These are phyloP conservation scores for Paramyrothecium sp. DNA, from an alignment of 2,329 filamentous ascomycete genomes.

Conservation along the genomic window DNA sequence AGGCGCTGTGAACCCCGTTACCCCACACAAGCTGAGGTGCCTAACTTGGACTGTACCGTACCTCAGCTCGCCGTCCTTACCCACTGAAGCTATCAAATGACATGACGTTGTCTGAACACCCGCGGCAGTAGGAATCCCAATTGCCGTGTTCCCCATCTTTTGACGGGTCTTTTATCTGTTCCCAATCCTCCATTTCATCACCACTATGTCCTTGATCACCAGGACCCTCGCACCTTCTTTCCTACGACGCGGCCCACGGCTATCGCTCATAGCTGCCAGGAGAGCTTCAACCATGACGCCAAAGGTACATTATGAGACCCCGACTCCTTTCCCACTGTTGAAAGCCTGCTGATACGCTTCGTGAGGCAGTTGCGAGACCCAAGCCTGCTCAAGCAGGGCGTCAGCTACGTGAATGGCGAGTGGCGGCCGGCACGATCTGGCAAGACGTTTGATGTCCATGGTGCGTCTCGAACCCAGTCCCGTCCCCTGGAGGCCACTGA, in stretches of 20 bases:
- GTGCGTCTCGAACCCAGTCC: slow-evolving; percentile 35
- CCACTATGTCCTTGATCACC: slow-evolving; percentile 28
- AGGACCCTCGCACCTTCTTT: slow-evolving; percentile 25
- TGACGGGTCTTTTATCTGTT: background rate
- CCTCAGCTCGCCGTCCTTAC: too few species aligned
- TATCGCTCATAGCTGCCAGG: slow-evolving; percentile 27
- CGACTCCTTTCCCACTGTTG: background rate
- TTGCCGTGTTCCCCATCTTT: background rate
- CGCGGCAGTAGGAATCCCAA: too few species aligned
- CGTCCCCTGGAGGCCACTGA: slow-evolving; percentile 4
- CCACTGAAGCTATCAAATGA: too few species aligned
- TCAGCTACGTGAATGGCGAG: slow-evolving; percentile 86
- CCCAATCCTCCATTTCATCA: background rate
- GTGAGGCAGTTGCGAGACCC: slow-evolving; percentile 66
- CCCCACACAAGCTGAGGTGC: too few species aligned
- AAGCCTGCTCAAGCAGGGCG: slow-evolving; percentile 79
- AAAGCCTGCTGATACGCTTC: slow-evolving; percentile 2
- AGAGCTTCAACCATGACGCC: slow-evolving; percentile 47
- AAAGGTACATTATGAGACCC: slow-evolving; percentile 28
- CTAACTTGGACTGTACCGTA: too few species aligned
- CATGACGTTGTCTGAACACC: too few species aligned
- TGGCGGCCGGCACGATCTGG: slow-evolving; percentile 85
- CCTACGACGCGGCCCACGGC: slow-evolving; percentile 25
- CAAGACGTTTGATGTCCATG: slow-evolving; percentile 85
- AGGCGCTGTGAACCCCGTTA: too few species aligned